Evolutionary conservation across 2,329 filamentous ascomycete species (phyloP), one percentile per base, ranked within the genome.

Genomic region (Neofusicoccum cordaticola): DNA sequence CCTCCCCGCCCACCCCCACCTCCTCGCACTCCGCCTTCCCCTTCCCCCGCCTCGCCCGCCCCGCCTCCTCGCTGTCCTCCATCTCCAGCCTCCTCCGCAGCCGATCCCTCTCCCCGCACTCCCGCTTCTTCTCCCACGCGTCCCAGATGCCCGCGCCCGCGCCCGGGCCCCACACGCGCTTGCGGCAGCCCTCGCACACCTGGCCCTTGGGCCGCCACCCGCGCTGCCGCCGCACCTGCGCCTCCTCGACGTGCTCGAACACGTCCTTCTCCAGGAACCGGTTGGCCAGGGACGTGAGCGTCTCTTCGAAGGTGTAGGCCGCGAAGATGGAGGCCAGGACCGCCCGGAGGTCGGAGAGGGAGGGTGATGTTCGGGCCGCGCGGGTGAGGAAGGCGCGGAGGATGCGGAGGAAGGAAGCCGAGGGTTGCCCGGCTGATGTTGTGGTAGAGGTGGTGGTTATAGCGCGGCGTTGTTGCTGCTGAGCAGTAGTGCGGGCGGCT

Each of bases 271-370:
- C 93, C 0, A 99, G 83, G 64, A 99, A 87, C 3, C 90, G 85
- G 74, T 94, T 96, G 0, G 95, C 92, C 2, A 99, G 85, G 1
- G 86, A 84, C 19, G 99, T 84, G 15, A 99, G 91, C 0, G 91
- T 93, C 75, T 94, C 91, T 76, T 99, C 95, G 74, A 98, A 97
- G 0, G 93, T 90, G 74, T 99, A 99, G 0, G 95, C 94, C 0
- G 94, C 88, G 78, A 99, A 98, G 63, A 99, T 94, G 12, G 93
- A 95, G 0, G 87, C 83, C 1, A 99, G 85, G 0, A 98, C 93
- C 6, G 86, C 86, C 50, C 95, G 90, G 2, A 99, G 84, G 73
- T 98, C 93, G 1, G 92, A 89, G 1, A 99, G 83, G 12, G 91
- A 96, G 0, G 95, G 93, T 0, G 93, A 96, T 17, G 89, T 88